Percentiles rank a stretch among this genome's conserved stretches.
phyloP scores from a whole-genome alignment of 1,284 basidiomycete genomes.

The Rugosomyces carneus region DNA sequence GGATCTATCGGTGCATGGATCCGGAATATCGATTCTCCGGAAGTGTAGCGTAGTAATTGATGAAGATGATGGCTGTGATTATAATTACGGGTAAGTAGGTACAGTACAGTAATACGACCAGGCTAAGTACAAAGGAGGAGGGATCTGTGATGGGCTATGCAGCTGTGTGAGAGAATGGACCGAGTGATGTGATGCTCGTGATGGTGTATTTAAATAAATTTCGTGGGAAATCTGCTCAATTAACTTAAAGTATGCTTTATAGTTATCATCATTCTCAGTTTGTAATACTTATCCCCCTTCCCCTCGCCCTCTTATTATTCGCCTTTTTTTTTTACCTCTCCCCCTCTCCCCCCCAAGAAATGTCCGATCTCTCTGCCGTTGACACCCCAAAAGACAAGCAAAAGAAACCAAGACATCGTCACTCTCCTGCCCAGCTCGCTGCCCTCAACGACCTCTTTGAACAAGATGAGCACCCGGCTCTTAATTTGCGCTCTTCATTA shows the following conservation, averaged over 20 bases:
- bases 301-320: not conserved
- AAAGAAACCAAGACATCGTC: slow-evolving; percentile 74
- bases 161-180: too few relatives aligned
- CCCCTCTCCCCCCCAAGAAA: slow-evolving; percentile 4
- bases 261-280: not conserved
- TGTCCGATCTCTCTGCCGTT: slow-evolving; percentile 20
- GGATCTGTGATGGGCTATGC: too few relatives aligned
- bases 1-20: slow-evolving; percentile 95
- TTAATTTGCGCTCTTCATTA: slow-evolving; percentile 58
- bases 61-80: not conserved
- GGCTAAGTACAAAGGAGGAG: too few relatives aligned
- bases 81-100: not conserved
- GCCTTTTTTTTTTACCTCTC: not conserved
- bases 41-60: slow-evolving; percentile 9
- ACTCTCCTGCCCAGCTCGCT: slow-evolving; percentile 60
- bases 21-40: slow-evolving; percentile 72
- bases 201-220: too few relatives aligned
- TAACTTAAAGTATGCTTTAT: slow-evolving; percentile 15
- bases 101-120: too few relatives aligned
- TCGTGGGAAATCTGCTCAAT: slow-evolving; percentile 23
- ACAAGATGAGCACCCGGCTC: slow-evolving; percentile 65
- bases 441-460: slow-evolving; percentile 74
- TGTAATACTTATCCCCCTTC: not conserved
- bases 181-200: too few relatives aligned
- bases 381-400: slow-evolving; percentile 25